Evolutionary conservation across 768 basidiomycete species (phyloP).

Genomic region (Psilocybe azurescens): DNA sequence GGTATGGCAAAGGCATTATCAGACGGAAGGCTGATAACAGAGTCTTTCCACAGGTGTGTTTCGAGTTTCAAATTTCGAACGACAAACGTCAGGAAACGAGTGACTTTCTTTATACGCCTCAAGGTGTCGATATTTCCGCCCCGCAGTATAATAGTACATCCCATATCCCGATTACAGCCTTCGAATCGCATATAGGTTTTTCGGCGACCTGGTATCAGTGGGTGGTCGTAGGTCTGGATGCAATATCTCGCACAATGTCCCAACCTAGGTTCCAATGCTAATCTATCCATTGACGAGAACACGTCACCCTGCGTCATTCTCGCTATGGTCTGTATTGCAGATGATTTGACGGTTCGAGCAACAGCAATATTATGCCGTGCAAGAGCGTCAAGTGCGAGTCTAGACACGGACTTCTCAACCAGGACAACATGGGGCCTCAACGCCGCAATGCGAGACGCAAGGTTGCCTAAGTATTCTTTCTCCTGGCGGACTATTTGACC

Average conservation of each 20-base stretch:
- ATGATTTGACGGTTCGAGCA: slow-evolving; percentile 86
- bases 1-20: slow-evolving; percentile 73
- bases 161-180: slow-evolving; percentile 91
- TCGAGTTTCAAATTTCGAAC: slow-evolving; percentile 95
- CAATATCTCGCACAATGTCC: slow-evolving; percentile 88
- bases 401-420: slow-evolving; percentile 90
- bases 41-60: slow-evolving; percentile 92
- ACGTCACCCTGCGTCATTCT: slow-evolving; percentile 95
- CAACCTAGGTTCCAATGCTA: slow-evolving; percentile 86
- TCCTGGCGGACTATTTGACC: slow-evolving; percentile 92
- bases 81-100: slow-evolving; percentile 89
- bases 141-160: slow-evolving; percentile 91
- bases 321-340: slow-evolving; percentile 87
- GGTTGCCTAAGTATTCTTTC: slow-evolving; percentile 88
- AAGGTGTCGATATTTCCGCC: slow-evolving; percentile 86
- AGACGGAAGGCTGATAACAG: slow-evolving; percentile 74
- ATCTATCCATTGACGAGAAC: slow-evolving; percentile 93
- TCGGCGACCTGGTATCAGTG: slow-evolving; percentile 88
- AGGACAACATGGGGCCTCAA: slow-evolving; percentile 91
- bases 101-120: slow-evolving; percentile 88
- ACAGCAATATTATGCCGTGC: slow-evolving; percentile 88
- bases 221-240: slow-evolving; percentile 94
- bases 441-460: slow-evolving; percentile 89
- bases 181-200: slow-evolving; percentile 99
- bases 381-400: slow-evolving; percentile 87